A percentile compares a stretch with the other conserved stretches of the same genome.
phyloP scores from a whole-genome alignment of 1,284 basidiomycete species.

The Tilletia walkeri region DNA sequence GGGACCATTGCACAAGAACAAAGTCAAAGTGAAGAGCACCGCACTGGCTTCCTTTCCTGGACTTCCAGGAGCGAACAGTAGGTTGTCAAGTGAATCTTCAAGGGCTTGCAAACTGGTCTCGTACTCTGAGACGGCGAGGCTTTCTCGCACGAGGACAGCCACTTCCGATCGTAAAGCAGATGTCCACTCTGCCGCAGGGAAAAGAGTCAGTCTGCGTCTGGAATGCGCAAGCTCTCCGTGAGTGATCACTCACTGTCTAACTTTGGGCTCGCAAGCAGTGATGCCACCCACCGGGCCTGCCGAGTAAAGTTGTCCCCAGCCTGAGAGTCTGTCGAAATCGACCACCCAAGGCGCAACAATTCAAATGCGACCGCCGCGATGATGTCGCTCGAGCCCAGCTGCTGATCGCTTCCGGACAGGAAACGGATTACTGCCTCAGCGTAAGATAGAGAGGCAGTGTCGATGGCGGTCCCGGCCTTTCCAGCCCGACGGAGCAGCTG shows the following conservation, averaged over 20 bases:
- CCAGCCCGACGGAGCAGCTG: background rate
- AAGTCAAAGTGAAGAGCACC: slow-evolving; percentile 2
- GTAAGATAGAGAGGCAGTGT: background rate
- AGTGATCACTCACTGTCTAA: background rate
- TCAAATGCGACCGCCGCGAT: slow-evolving; percentile 5
- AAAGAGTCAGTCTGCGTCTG: background rate
- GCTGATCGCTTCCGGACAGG: background rate
- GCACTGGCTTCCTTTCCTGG: background rate
- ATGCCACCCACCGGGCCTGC: background rate
- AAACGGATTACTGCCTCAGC: background rate
- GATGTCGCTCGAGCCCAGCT: too few relatives aligned
- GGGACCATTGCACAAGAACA: slow-evolving; percentile 13
- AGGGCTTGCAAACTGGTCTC: background rate
- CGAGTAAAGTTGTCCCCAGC: background rate
- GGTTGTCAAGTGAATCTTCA: background rate
- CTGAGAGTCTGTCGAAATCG: background rate
- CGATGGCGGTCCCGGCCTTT: background rate
- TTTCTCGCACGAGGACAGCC: background rate
- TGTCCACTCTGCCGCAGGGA: background rate
- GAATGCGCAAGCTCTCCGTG: too few relatives aligned
- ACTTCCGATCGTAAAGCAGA: background rate
- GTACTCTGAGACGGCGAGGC: background rate
- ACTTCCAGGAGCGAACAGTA: background rate
- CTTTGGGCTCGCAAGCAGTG: background rate
- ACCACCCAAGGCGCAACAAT: background rate